A percentile compares a stretch with the other conserved stretches of the same genome.
phyloP scores from a whole-genome alignment of 23 red algal genomes.

The Cyanidiococcus yangmingshanensis region DNA sequence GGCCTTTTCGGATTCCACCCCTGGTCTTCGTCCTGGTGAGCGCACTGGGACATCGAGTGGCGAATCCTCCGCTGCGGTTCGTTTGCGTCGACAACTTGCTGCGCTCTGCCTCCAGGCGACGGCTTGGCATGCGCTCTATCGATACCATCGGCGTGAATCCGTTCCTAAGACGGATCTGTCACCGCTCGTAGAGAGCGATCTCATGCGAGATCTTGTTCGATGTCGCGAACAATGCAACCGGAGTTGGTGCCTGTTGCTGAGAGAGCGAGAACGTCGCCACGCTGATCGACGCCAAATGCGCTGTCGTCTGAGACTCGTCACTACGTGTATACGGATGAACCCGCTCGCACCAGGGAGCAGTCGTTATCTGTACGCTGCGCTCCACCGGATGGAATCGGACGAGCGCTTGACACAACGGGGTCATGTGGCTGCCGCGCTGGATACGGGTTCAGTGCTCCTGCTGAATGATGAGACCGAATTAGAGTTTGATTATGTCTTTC shows the following conservation, averaged over 20 bases:
- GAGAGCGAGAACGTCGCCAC: background rate
- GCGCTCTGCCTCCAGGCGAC: background rate
- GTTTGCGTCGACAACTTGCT: background rate
- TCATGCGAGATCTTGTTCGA: slow-evolving; percentile 4
- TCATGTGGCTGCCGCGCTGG: background rate
- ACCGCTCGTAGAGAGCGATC: slow-evolving; percentile 1
- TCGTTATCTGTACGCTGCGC: background rate
- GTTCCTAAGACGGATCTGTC: background rate
- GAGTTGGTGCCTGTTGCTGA: background rate
- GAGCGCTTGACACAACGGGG: background rate
- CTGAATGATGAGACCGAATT: background rate
- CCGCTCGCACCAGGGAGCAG: background rate
- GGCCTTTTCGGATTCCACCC: background rate
- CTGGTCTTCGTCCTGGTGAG: background rate
- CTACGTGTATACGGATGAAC: background rate
- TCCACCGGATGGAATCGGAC: background rate
- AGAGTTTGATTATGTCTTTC: slow-evolving; percentile 5
- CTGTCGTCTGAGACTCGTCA: background rate
- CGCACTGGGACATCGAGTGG: background rate
- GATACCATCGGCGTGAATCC: background rate
- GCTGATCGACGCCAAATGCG: background rate
- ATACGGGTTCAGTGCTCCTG: background rate
- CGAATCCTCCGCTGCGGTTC: background rate
- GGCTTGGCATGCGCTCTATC: background rate
- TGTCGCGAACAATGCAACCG: background rate